Base-by-base conservation (phyloP, 306 rosid genomes). In the peach (Prunus persica) region DNA sequence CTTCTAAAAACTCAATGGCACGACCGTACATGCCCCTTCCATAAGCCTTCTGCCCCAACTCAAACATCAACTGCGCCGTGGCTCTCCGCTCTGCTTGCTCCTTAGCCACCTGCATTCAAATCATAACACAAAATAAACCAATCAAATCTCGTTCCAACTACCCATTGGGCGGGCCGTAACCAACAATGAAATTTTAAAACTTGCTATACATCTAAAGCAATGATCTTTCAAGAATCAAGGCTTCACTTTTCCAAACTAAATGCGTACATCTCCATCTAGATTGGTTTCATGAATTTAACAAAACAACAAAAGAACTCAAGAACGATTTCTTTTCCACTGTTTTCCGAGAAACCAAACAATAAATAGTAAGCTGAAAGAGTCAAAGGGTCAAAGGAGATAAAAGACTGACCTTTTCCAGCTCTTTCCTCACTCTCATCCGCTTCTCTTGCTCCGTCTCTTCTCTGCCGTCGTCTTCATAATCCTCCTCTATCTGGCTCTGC, bases 1-100 rank as follows among this genome's bases (percentile, higher is more conserved):
- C 98, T 89, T 95, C 98, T 65, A 95, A 78, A 75, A 90, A 95
- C 86, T 95, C 97, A 74, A 92, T 88, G 76, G 98, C 91, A 20
- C 97, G 96, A 56, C 97, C 91, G 52, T 95, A 95, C 88, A 82
- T 90, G 52, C 98, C 98, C 69, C 79, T 92, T 24, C 94, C 98
- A 18, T 95, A 95, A 8, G 97, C 97, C 82, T 85, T 95, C 84
- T 95, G 97, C 24, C 98, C 98, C 90, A 95, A 86, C 18, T 95
- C 96, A 69, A 88, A 95, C 98, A 95, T 95, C 84, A 92, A 76
- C 81, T 95, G 90, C 3, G 98, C 97, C 1, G 90, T 95, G 49
- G 91, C 97, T 75, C 98, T 88, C 87, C 91, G 80, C 86, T 95
- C 97, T 28, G 95, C 97, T 80, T 95, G 98, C 80, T 95, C 98